Percentiles rank a stretch among this genome's conserved stretches.
Evolutionary conservation across 176 grass and related monocot species (phyloP).

Genomic region (Ensete glaucum): DNA sequence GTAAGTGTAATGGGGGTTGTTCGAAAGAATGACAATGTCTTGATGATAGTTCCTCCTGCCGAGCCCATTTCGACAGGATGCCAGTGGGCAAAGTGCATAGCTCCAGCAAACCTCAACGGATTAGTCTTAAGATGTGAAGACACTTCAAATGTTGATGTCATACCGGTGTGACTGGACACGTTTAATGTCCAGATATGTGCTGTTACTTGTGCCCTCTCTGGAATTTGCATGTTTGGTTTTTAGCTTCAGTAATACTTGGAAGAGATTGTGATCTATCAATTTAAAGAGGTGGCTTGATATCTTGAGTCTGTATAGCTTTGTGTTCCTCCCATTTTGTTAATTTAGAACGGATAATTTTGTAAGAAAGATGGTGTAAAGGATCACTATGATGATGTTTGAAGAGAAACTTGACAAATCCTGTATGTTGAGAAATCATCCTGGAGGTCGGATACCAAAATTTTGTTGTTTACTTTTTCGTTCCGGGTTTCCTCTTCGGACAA

Average conservation of each 20-base stretch:
- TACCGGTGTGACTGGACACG: conserved; percentile 47
- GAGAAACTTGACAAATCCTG: neutral
- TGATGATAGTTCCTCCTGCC: conserved; percentile 76
- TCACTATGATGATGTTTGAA: neutral
- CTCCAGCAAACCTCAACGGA: conserved; percentile 63
- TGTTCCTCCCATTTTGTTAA: conserved; percentile 5
- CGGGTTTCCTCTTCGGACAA: too few relatives aligned
- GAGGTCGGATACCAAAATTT: neutral
- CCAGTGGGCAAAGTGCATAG: conserved; percentile 65
- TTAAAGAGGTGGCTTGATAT: neutral
- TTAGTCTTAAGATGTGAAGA: conserved; percentile 88
- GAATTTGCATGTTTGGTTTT: conserved; percentile 33
- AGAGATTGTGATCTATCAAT: neutral
- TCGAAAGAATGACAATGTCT: conserved; percentile 75
- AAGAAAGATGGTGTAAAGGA: neutral
- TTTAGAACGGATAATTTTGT: conserved; percentile 3
- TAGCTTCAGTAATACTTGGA: conserved; percentile 14
- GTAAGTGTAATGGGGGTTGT: conserved; percentile 96
- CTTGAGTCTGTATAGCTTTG: conserved; percentile 14
- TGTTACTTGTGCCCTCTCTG: conserved; percentile 37
- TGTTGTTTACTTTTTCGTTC: too few relatives aligned
- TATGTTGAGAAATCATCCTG: neutral
- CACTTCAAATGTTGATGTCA: conserved; percentile 80
- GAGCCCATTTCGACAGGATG: conserved; percentile 79
- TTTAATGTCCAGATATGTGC: conserved; percentile 8